A percentile compares a stretch with the other conserved stretches of the same genome.
phyloP scores from a whole-genome alignment of 805 yeast species.

The Ogataea naganishii region DNA sequence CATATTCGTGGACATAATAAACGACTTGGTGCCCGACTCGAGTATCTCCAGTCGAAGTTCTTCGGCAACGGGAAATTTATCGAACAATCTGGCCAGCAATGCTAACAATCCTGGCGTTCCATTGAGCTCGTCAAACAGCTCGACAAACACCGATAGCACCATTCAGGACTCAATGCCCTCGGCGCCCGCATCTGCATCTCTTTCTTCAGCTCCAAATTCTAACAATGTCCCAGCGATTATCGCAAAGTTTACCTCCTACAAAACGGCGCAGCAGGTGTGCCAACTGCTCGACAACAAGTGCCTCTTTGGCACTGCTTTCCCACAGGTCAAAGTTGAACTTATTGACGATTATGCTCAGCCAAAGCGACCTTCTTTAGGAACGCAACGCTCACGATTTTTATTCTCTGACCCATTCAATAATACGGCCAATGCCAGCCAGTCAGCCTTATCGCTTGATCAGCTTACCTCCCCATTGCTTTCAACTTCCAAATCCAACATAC shows the following conservation, averaged over 20 bases:
- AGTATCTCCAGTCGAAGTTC: constrained; percentile 10
- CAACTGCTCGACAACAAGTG: constrained; percentile 31
- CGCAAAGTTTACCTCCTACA: constrained; percentile 36
- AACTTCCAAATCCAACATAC: constrained; percentile 23
- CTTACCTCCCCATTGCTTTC: constrained; percentile 17
- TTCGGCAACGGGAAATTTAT: constrained; percentile 4
- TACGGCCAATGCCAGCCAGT: constrained; percentile 1
- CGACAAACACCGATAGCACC: constrained; percentile 3
- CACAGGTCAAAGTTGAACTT: constrained; percentile 31
- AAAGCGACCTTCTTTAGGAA: constrained; percentile 46
- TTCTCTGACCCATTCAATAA: constrained; percentile 53
- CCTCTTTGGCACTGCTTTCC: constrained; percentile 43
- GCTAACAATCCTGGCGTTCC: too few relatives aligned
- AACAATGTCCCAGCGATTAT: constrained; percentile 25
- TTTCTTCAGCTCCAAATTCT: constrained; percentile 6
- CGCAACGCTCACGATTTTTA: constrained; percentile 59
- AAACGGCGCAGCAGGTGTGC: constrained; percentile 33
- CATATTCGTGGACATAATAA: constrained; percentile 26
- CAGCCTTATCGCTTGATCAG: constrained; percentile 10
- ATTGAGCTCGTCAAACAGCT: too few relatives aligned
- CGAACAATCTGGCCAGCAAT: too few relatives aligned
- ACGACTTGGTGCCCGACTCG: constrained; percentile 16
- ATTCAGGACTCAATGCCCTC: constrained; percentile 1
- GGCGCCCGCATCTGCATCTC: not conserved
- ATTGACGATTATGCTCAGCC: constrained; percentile 21